Percentiles rank a stretch among this genome's conserved stretches.
These are phyloP conservation scores for Auricularia heimuer DNA, from an alignment of 768 basidiomycete species.

Conservation along the genomic window DNA sequence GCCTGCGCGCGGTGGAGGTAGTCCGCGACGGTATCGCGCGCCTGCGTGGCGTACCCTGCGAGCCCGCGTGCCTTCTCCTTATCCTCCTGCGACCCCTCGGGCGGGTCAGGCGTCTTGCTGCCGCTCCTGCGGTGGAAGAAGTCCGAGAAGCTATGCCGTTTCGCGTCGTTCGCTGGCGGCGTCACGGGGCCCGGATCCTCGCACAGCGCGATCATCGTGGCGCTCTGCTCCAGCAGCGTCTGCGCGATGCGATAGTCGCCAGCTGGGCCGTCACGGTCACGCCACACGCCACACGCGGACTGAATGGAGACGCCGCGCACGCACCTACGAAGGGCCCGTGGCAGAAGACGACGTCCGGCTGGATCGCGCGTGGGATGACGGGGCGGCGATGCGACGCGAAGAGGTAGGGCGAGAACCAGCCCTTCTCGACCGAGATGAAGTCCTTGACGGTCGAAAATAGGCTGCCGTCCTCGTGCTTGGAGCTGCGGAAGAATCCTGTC, in stretches of 20 bases:
- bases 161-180: background rate
- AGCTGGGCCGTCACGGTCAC: conserved; percentile 12
- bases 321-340: conserved; percentile 52
- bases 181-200: conserved; percentile 18
- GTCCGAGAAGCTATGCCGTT: background rate
- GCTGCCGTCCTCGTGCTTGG: conserved; percentile 49
- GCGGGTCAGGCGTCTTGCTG: background rate
- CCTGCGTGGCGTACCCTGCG: conserved; percentile 1
- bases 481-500: conserved; percentile 42
- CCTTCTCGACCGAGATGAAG: conserved; percentile 36
- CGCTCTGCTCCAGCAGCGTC: conserved; percentile 47
- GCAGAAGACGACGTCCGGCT: conserved; percentile 55
- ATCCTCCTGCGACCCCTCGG: background rate
- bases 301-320: conserved; percentile 15
- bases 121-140: background rate
- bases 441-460: conserved; percentile 53
- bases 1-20: background rate
- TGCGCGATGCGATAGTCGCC: conserved; percentile 54
- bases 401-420: conserved; percentile 59
- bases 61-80: background rate
- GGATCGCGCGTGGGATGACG: conserved; percentile 51
- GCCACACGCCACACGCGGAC: conserved; percentile 4
- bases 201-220: conserved; percentile 40
- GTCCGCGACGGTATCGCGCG: background rate
- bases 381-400: conserved; percentile 53